Evolutionary conservation across 2,329 filamentous ascomycete species (phyloP), one percentile per base, ranked within the genome.

Genomic region (Cladophialophora yegresii): DNA sequence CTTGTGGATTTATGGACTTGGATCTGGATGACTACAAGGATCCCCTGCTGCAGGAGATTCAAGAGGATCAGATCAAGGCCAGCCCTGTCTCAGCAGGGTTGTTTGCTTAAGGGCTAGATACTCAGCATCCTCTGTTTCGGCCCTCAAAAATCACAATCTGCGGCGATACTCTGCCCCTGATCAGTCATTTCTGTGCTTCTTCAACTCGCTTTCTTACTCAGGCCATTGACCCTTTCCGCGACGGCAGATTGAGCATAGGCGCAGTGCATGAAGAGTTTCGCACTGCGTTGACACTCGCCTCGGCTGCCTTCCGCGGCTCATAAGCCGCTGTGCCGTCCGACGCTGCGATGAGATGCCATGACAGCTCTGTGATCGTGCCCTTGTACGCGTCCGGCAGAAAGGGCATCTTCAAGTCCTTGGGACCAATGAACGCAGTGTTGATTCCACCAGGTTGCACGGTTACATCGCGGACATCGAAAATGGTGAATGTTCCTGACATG

Each of bases 381-480:
- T 58, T 64, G 36, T 67, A 68, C 6, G 50, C 57, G 10, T 61
- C 64, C 8, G 51, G n/a, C 5, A 68, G 3, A 1, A 16, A 6
- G 3, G 49, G 58, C 60, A 63, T 56, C 13, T 67, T 62, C 32
- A 61, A 6, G 20, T 54, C 16, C 51, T 69, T 59, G 10, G 71
- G 71, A 4, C 65, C 68, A 0, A 77, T 68, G 68, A 80, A 80
- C 9, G 77, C 76, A 2, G 79, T 81, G 2, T 77, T 73, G 69
- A 80, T 80, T 0, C 72, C 74, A 0, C 79, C 79, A 0, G 78
- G 79, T 65, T 80, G 77, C 1, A 80, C 77, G 26, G 80, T 72
- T 6, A 81, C 66, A 1, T 80, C 74, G 1, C 70, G 55, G 36
- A 80, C 74, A 16, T 72, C 70, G 62, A 80, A 77, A 1, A 56